These are phyloP conservation scores for Gossypium anomalum DNA, from an alignment of 345 rosid genomes.

Conservation along the genomic window DNA sequence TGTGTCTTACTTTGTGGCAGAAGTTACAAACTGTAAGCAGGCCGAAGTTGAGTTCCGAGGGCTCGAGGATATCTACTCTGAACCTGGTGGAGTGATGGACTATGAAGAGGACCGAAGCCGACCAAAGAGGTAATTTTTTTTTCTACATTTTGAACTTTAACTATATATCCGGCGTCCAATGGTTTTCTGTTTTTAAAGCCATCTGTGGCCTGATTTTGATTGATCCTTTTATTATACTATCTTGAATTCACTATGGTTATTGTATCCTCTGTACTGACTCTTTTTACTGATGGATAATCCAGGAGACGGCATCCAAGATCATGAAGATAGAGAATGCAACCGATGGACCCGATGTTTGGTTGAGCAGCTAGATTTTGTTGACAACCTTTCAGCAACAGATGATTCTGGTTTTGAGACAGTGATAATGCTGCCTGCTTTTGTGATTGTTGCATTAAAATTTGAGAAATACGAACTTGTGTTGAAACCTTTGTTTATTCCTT, in stretches of 20 bases:
- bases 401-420: conserved; percentile 24
- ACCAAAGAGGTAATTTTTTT: conserved; percentile 67
- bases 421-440: conserved; percentile 13
- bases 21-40: conserved; percentile 97
- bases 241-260: neutral
- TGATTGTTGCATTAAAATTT: conserved; percentile 22
- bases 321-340: conserved; percentile 30
- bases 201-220: neutral
- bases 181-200: neutral
- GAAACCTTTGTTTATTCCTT: conserved; percentile 25
- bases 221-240: neutral
- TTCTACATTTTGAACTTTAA: neutral
- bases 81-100: conserved; percentile 98
- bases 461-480: conserved; percentile 19
- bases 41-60: conserved; percentile 79
- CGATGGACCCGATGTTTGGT: conserved; percentile 14
- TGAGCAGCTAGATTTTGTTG: conserved; percentile 32
- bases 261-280: neutral
- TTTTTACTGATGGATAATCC: conserved; percentile 26
- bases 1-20: conserved; percentile 99
- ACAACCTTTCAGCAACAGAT: conserved; percentile 22
- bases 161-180: neutral
- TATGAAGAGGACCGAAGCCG: conserved; percentile 89
- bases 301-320: conserved; percentile 78
- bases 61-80: conserved; percentile 88